Evolutionary conservation across 352 stramenopile species (phyloP).

Genomic region (Globisporangium rhizosaccharum): DNA sequence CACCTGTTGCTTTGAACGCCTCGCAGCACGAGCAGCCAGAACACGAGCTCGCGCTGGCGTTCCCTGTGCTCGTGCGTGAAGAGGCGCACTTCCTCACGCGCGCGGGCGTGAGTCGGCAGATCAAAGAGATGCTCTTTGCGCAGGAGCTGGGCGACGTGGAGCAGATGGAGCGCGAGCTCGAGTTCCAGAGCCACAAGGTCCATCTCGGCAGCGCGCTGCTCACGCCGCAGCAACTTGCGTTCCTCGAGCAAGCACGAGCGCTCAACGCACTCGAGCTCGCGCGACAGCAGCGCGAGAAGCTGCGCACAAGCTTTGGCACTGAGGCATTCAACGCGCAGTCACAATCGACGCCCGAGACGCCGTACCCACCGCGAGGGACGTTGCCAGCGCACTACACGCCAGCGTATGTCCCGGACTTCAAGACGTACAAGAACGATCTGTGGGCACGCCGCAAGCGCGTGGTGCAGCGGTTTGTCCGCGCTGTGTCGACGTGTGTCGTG

Average conservation of each 20-base stretch:
- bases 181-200: slow-evolving; percentile 78
- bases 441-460: slow-evolving; percentile 68
- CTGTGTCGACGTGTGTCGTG: slow-evolving; percentile 73
- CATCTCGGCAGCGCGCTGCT: slow-evolving; percentile 60
- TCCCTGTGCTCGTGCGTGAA: slow-evolving; percentile 48
- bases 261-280: slow-evolving; percentile 25
- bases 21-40: not conserved
- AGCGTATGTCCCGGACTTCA: slow-evolving; percentile 57
- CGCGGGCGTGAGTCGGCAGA: slow-evolving; percentile 37
- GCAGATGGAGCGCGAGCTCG: slow-evolving; percentile 70
- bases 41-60: slow-evolving; percentile 26
- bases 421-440: slow-evolving; percentile 85
- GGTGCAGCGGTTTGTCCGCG: slow-evolving; percentile 58
- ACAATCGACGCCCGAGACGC: slow-evolving; percentile 16
- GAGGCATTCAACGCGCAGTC: slow-evolving; percentile 28
- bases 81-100: slow-evolving; percentile 39
- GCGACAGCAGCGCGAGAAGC: slow-evolving; percentile 32
- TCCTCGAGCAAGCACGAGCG: slow-evolving; percentile 46
- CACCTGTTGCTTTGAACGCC: not conserved
- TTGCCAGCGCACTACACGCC: slow-evolving; percentile 42
- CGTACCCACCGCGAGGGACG: slow-evolving; percentile 21
- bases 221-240: slow-evolving; percentile 32
- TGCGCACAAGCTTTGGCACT: slow-evolving; percentile 34
- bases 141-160: slow-evolving; percentile 75
- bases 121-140: slow-evolving; percentile 81